Percentiles rank a stretch among this genome's conserved stretches.
These are phyloP conservation scores for Ambispora gerdemannii DNA, from an alignment of 192 early-diverging fungal species.

Conservation along the genomic window DNA sequence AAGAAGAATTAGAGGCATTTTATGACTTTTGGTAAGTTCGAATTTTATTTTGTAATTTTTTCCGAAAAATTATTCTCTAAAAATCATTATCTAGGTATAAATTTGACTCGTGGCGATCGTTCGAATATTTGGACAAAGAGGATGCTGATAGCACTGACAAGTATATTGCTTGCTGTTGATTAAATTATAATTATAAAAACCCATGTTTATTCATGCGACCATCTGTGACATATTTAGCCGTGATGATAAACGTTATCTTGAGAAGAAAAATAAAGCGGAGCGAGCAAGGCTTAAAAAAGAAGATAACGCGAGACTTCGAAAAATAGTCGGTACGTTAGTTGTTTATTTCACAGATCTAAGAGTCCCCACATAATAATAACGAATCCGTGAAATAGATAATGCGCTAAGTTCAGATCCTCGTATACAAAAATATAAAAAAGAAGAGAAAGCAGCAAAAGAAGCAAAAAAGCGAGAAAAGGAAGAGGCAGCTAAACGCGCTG, in stretches of 20 bases:
- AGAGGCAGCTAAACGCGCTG: conserved; percentile 59
- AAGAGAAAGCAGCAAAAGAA: conserved; percentile 86
- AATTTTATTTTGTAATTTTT: too few relatives aligned
- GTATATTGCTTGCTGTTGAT: conserved; percentile 23
- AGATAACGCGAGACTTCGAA: conserved; percentile 85
- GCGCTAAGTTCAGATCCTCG: conserved; percentile 86
- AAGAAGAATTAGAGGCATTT: conserved; percentile 74
- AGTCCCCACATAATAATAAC: too few relatives aligned
- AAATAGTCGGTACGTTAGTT: conserved; percentile 60
- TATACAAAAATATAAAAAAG: conserved; percentile 83
- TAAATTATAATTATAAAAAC: conserved; percentile 9
- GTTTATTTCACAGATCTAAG: too few relatives aligned
- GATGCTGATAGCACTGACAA: conserved; percentile 82
- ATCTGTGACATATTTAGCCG: conserved; percentile 46
- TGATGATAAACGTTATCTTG: conserved; percentile 94
- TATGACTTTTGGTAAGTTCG: conserved; percentile 72
- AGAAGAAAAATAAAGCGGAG: conserved; percentile 92
- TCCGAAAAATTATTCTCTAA: too few relatives aligned
- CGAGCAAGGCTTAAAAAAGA: conserved; percentile 94
- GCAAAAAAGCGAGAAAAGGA: conserved; percentile 89
- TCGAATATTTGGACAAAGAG: conserved; percentile 98
- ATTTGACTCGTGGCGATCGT: conserved; percentile 97
- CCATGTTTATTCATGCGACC: neutral
- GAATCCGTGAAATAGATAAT: conserved; percentile 41
- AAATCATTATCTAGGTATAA: conserved; percentile 47